Evolutionary conservation across 345 rosid genomes (phyloP).

Genomic region (Eucalyptus cladocalyx): DNA sequence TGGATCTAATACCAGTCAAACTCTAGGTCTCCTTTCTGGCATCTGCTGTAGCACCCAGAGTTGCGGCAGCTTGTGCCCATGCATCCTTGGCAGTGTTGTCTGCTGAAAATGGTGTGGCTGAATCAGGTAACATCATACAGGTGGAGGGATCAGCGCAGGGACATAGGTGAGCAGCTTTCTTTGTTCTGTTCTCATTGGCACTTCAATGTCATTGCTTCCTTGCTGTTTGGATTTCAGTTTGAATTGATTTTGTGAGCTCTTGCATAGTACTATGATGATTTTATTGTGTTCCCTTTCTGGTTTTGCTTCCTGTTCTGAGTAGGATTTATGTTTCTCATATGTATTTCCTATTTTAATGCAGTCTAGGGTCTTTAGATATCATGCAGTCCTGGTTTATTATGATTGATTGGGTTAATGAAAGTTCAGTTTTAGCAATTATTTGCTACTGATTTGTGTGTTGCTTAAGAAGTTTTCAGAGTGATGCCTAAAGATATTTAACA

Average conservation of each 20-base stretch:
- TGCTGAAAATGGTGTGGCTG: constrained; percentile 22
- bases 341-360: not conserved
- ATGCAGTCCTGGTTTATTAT: not conserved
- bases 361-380: not conserved
- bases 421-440: not conserved
- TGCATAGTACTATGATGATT: not conserved
- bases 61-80: constrained; percentile 98
- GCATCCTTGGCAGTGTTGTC: constrained; percentile 77
- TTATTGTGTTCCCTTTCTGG: not conserved
- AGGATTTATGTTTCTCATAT: not conserved
- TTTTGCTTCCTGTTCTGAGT: not conserved
- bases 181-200: not conserved
- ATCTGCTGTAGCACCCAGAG: constrained; percentile 95
- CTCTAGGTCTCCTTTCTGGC: constrained; percentile 92
- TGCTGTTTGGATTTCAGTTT: not conserved
- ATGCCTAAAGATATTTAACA: not conserved
- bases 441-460: not conserved
- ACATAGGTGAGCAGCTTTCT: constrained; percentile 40
- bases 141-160: constrained; percentile 13
- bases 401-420: not conserved
- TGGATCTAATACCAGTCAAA: not conserved
- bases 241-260: not conserved
- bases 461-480: not conserved
- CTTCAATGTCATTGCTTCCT: not conserved
- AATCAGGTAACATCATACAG: constrained; percentile 3